Evolutionary conservation across 106 monocot genomes (phyloP).

Genomic region (Apostasia ramifera): DNA sequence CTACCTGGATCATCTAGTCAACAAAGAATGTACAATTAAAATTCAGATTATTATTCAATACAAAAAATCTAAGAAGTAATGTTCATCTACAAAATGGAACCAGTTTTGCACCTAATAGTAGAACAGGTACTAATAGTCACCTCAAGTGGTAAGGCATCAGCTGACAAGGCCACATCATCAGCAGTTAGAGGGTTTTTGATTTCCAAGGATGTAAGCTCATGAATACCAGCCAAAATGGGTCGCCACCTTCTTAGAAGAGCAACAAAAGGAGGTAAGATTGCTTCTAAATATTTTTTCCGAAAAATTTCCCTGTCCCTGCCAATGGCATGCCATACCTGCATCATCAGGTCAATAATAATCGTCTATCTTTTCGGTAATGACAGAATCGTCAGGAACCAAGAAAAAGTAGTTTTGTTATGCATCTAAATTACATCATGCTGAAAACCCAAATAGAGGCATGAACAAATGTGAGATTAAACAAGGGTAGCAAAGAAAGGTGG

Average conservation of each 20-base stretch:
- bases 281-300: conserved; percentile 76
- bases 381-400: no score
- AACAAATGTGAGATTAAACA: no score
- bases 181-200: conserved; percentile 77
- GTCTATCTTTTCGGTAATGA: no score
- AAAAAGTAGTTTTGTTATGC: no score
- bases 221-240: conserved; percentile 93
- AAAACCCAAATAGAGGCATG: no score
- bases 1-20: no score
- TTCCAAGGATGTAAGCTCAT: conserved; percentile 91
- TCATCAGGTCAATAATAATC: conserved; percentile 11
- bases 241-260: conserved; percentile 92
- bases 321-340: conserved; percentile 98
- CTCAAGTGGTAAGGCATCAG: conserved; percentile 88
- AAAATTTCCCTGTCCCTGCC: conserved; percentile 64
- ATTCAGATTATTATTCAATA: neutral
- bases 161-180: conserved; percentile 87
- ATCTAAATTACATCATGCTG: no score
- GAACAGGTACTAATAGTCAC: conserved; percentile 20
- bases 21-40: neutral
- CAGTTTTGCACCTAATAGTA: neutral
- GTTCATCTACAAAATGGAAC: neutral
- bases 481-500: no score
- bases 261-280: conserved; percentile 91
- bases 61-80: neutral